Percentiles rank a stretch among this genome's conserved stretches.
These are phyloP conservation scores for Xylaria digitata DNA, from an alignment of 2,329 filamentous ascomycete genomes.

Conservation along the genomic window DNA sequence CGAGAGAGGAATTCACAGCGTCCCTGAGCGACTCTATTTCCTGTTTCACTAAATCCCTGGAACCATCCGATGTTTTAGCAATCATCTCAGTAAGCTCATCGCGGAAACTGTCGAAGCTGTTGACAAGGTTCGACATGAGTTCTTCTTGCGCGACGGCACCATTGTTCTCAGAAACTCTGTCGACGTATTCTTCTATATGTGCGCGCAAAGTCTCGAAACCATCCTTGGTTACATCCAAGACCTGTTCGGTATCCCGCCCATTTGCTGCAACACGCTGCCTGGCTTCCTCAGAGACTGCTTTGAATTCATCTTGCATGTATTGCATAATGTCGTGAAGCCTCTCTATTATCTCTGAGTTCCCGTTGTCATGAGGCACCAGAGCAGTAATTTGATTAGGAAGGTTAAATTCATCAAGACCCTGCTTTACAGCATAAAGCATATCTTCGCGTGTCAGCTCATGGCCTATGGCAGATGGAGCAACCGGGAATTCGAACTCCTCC, in stretches of 20 bases:
- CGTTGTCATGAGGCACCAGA: constrained; percentile 55
- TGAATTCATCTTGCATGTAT: constrained; percentile 69
- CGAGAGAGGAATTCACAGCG: constrained; percentile 75
- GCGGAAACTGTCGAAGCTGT: constrained; percentile 73
- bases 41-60: constrained; percentile 77
- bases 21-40: constrained; percentile 87
- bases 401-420: constrained; percentile 62
- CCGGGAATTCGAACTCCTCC: constrained; percentile 83
- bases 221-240: constrained; percentile 87
- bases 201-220: constrained; percentile 78
- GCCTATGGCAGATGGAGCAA: constrained; percentile 66
- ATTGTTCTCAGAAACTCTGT: constrained; percentile 69
- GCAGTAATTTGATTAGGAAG: constrained; percentile 52
- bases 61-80: constrained; percentile 59
- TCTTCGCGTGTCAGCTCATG: constrained; percentile 70
- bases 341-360: constrained; percentile 63
- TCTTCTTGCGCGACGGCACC: constrained; percentile 76
- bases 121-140: constrained; percentile 75
- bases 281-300: constrained; percentile 68
- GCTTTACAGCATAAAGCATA: constrained; percentile 71
- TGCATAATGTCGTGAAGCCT: constrained; percentile 74
- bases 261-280: constrained; percentile 84
- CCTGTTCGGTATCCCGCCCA: constrained; percentile 85
- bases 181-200: constrained; percentile 85
- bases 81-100: constrained; percentile 75